phyloP scores from a whole-genome alignment of 306 rosid genomes.

The Fagus crenata region DNA sequence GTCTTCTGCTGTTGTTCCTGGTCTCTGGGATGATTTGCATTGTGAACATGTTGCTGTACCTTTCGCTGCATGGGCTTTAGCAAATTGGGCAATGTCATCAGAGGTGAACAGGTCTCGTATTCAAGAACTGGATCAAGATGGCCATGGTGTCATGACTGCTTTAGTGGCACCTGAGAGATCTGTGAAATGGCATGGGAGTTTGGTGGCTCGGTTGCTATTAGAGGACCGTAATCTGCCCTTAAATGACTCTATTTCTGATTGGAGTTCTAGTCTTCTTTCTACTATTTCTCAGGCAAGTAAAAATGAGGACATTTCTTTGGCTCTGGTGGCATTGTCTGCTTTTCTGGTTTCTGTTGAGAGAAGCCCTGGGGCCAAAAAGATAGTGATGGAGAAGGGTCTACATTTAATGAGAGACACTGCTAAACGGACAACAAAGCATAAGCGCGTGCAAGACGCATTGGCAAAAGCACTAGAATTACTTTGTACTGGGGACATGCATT shows the following conservation, averaged over 20 bases:
- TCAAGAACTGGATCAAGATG: slow-evolving; percentile 85
- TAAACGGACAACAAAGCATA: slow-evolving; percentile 60
- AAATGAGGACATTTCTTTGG: slow-evolving; percentile 78
- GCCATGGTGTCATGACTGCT: slow-evolving; percentile 85
- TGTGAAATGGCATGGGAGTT: slow-evolving; percentile 95
- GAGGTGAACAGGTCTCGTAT: slow-evolving; percentile 66
- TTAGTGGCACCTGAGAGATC: slow-evolving; percentile 94
- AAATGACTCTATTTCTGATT: slow-evolving; percentile 79
- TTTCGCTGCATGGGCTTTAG: slow-evolving; percentile 97
- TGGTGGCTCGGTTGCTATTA: slow-evolving; percentile 72
- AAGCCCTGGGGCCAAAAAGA: slow-evolving; percentile 59
- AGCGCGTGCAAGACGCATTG: slow-evolving; percentile 73
- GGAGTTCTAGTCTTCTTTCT: slow-evolving; percentile 91
- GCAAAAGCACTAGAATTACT: slow-evolving; percentile 81
- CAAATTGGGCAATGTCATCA: slow-evolving; percentile 89
- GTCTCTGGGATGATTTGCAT: slow-evolving; percentile 98
- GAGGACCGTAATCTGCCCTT: slow-evolving; percentile 69
- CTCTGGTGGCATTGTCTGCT: slow-evolving; percentile 77
- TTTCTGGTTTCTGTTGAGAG: slow-evolving; percentile 81
- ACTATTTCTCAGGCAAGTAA: slow-evolving; percentile 79
- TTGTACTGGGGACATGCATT: slow-evolving; percentile 58
- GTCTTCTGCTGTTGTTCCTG: slow-evolving; percentile 80
- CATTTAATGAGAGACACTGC: slow-evolving; percentile 77
- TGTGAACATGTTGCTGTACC: slow-evolving; percentile 97
- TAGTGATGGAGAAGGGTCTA: slow-evolving; percentile 89